Base-by-base conservation (phyloP, 192 early-diverging fungal genomes). In the Coemansia sp. region DNA sequence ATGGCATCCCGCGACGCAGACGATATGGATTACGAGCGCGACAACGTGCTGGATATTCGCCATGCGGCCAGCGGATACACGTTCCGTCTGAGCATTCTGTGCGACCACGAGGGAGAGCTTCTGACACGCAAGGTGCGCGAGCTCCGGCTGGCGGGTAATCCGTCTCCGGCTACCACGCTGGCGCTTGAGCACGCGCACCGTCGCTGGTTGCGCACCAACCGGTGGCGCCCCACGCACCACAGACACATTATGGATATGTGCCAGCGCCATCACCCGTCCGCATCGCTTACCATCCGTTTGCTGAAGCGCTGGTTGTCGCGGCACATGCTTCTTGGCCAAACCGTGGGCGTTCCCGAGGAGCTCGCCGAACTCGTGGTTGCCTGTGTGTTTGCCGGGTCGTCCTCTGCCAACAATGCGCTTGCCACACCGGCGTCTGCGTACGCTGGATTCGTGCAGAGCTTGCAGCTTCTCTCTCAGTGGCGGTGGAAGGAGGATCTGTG, bases 221-320 rank as follows among this genome's bases (percentile, higher is more conserved):
- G 60, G 19, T 77, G 75, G 75, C 71, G 75, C 6, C 58, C 80
- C 22, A 45, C 17, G 9, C 81, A 79, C 64, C 76, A 77, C 61
- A 67, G 69, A 8, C 71, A 74, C n/a, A 85, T 97, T 14, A 89
- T 90, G 58, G 87, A 90, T 50, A 79, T 95, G 44, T 93, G 91
- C 77, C 87, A 88, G 51, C 84, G 86, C 54, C 86, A 70, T 40
- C 74, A 87, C 71, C 89, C 93, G 32, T 88, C 90, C 12, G 86
- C 91, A 13, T 91, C 92, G 11, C 76, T 87, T 44, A 92, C 94
- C 7, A 90, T 96, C 37, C 88, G 97, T 17, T 78, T 99, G 58
- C 75, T 87, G 17, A 99, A 99, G 86, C 88, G 95, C 64, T 99
- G 95, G 95, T 76, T 95, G 32, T 83, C 88, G 8, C 84, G 90